Evolutionary conservation across 2,329 filamentous ascomycete genomes (phyloP).

Genomic region (Bipolaris oryzae): DNA sequence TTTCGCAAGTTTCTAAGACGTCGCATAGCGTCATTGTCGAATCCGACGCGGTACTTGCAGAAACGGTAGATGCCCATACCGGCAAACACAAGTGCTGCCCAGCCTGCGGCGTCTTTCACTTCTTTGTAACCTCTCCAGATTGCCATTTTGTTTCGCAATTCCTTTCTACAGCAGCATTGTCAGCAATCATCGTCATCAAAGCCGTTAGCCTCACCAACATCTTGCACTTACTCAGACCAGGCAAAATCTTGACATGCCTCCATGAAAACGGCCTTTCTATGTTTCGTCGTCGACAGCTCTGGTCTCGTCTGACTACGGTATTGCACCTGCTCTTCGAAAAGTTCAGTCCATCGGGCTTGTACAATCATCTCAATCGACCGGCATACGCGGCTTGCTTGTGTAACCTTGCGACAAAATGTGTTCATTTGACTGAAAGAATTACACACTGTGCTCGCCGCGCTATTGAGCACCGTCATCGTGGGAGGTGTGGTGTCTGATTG

Average conservation of each 20-base stretch:
- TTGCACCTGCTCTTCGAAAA: slow-evolving; percentile 59
- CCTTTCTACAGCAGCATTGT: slow-evolving; percentile 47
- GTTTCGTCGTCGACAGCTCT: slow-evolving; percentile 54
- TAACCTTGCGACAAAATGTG: slow-evolving; percentile 53
- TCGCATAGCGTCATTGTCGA: slow-evolving; percentile 58
- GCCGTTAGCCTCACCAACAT: neutral
- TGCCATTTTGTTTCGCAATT: slow-evolving; percentile 59
- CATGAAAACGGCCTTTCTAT: slow-evolving; percentile 59
- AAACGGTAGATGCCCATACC: slow-evolving; percentile 66
- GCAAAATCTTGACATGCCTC: slow-evolving; percentile 61
- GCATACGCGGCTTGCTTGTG: slow-evolving; percentile 59
- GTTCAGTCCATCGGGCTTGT: slow-evolving; percentile 63
- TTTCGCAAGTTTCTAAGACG: slow-evolving; percentile 54
- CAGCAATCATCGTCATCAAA: neutral
- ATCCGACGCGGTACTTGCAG: slow-evolving; percentile 64
- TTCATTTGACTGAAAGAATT: slow-evolving; percentile 52
- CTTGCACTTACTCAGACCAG: slow-evolving; percentile 54
- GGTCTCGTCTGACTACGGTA: slow-evolving; percentile 50
- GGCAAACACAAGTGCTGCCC: slow-evolving; percentile 62
- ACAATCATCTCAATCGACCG: slow-evolving; percentile 65
- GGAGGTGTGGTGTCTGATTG: slow-evolving; percentile 10
- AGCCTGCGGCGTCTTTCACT: slow-evolving; percentile 63
- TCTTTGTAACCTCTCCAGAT: slow-evolving; percentile 66
- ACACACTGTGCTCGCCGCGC: slow-evolving; percentile 12
- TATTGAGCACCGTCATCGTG: slow-evolving; percentile 22